Base-by-base conservation (phyloP, 192 early-diverging fungal genomes). In the Funneliformis mosseae region DNA sequence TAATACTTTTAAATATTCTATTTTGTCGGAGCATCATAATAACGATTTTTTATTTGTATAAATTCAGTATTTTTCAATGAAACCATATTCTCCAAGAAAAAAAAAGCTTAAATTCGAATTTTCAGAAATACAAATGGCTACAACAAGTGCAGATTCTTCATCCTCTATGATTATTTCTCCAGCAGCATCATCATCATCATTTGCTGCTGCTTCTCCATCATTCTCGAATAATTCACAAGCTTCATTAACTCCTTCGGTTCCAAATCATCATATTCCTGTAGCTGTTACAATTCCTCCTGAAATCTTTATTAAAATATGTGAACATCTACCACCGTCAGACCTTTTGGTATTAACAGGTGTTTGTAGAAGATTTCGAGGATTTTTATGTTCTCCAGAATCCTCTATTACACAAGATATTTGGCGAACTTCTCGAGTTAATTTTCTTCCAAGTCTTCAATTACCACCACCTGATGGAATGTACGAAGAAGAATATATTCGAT, bases 281-380 rank as follows among this genome's bases (percentile, higher is more conserved):
- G 62, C 62, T 23, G 46, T 66, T 46, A 64, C 60, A 16, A 79
- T 79, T 50, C 66, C 78, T 23, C 78, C 78, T 42, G 78, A 79
- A 42, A 79, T 79, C 60, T 79, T 79, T 28, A 71, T 70, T 25
- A 61, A 71, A 43, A 79, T 79, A 70, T 79, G 78, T 71, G 64
- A 79, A 39, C 28, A 79, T 45, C 16, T 79, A n/a, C 67, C 78
- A n/a, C 78, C 78, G 38, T 16, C 25, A 27, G 78, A 79, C 23
- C 78, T 79, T 59, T 68, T 79, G 42, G 16, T 16, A 11, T 61
- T 79, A 12, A 61, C 78, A 3, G 59, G 50, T 42, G 63, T 66
- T 59, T 79, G 78, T 61, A 79, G 39, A 70, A n/a, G 33, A 39
- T 79, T 79, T 61, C 55, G 61, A 10, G 50, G 18, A 3, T 79